Evolutionary conservation across 2,329 filamentous ascomycete species (phyloP), one percentile per base, ranked within the genome.

Genomic region (Diaporthe sp.): DNA sequence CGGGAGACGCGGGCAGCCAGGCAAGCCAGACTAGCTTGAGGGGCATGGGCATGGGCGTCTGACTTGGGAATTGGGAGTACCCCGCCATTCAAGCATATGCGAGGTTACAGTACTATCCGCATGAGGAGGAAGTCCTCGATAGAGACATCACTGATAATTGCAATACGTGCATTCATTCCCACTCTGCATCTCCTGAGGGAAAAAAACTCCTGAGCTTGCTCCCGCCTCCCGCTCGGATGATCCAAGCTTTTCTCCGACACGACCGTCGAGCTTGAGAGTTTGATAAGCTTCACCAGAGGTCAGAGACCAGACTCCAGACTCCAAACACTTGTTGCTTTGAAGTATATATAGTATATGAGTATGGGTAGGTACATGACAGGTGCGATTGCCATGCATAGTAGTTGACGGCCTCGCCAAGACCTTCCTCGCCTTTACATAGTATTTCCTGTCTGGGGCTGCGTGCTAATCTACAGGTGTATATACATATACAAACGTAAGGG

Each of bases 61-160:
- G 37, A 25, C 10, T 4, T 15, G 3, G 22, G 28, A 31, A 31
- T 1, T 10, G 3, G 53, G 28, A 28, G 39, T 67, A 73, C 71
- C 71, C 71, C 71, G 71, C 71, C 58, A 46, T 73, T 46, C 58
- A 31, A 34, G 58, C 44, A 73, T 65, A 72, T 65, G 34, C 12
- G 31, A 68, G 46, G 62, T 53, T 68, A 68, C 71, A 73, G 53
- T 57, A 44, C 46, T 34, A 57, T 28, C 34, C 28, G 9, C 31
- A 15, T 53, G n/a, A 25, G 49, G n/a, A 57, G 12, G 9, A 37
- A 65, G 22, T 65, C n/a, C 34, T 55, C 49, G 58, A 57, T 65
- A n/a, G 17, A n/a, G n/a, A 44, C 31, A 73, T 51, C 3, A 4
- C n/a, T 25, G 17, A 55, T 62, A 65, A 62, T 46, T 42, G 65